phyloP scores from a whole-genome alignment of 768 basidiomycete species.

The Thelephora ganbajun region DNA sequence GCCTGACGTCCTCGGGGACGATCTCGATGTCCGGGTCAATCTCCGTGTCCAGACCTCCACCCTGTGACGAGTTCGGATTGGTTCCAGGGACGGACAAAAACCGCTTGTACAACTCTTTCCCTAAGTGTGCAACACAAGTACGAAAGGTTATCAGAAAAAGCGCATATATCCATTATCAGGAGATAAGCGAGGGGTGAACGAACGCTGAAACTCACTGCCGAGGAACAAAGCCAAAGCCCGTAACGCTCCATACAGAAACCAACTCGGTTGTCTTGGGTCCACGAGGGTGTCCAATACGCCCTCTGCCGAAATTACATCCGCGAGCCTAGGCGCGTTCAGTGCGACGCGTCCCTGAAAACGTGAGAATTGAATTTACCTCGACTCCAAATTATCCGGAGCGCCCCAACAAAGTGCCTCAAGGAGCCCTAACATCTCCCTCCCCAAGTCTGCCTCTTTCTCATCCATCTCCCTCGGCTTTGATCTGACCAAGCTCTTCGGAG shows the following conservation, averaged over 20 bases:
- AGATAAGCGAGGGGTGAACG: conserved; percentile 1
- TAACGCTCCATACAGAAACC: conserved; percentile 33
- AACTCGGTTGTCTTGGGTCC: conserved; percentile 32
- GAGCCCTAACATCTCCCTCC: conserved; percentile 28
- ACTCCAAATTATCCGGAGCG: conserved; percentile 26
- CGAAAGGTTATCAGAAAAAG: neutral
- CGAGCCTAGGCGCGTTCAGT: conserved; percentile 21
- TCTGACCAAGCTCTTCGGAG: no score
- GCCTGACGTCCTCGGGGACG: conserved; percentile 6
- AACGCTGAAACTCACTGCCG: conserved; percentile 28
- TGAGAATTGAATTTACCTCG: conserved; percentile 15
- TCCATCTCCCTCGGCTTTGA: conserved; percentile 6
- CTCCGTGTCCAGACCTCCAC: neutral
- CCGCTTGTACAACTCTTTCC: conserved; percentile 10
- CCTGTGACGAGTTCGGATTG: neutral
- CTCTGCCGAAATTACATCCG: conserved; percentile 22
- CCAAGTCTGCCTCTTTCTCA: conserved; percentile 14
- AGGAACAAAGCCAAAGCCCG: conserved; percentile 41
- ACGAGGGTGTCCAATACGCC: conserved; percentile 35
- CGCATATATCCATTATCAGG: neutral
- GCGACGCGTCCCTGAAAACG: neutral
- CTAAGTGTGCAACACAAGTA: conserved; percentile 4
- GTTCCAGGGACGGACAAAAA: conserved; percentile 5
- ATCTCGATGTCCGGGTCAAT: neutral
- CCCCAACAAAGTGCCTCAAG: conserved; percentile 42